Base-by-base conservation (phyloP, 2,329 filamentous ascomycete genomes). In the Xylariaceae sp. region DNA sequence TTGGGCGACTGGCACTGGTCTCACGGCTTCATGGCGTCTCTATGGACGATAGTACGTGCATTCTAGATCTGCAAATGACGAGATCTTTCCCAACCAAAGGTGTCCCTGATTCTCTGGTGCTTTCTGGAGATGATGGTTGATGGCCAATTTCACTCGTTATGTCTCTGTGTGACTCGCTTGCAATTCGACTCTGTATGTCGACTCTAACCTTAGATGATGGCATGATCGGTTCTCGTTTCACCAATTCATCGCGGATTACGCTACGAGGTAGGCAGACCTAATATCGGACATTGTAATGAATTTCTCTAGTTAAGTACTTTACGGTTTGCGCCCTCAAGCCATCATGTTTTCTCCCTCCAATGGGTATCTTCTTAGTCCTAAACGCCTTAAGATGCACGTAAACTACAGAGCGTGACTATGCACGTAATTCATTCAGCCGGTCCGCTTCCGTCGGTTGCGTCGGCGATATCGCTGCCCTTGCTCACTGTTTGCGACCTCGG, bases 21-120 rank as follows among this genome's bases (percentile, higher is more conserved):
- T 74, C 72, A 70, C 74, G 73, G 70, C 77, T 76, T 75, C 73
- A 77, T 75, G 80, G 81, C 79, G 81, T 84, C 79, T 79, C 65
- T 74, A 71, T 76, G 79, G 79, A 80, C 76, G 76, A 75, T 78
- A 82, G 78, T 81, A 79, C 81, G 79, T 75, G 75, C 73, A 75
- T 76, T 76, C 77, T 81, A 85, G 83, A 80, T 85, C 80, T 81
- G 73, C 71, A 71, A 77, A 81, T 78, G 75, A 79, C 75, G 79
- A 79, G 80, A 83, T 82, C 79, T 81, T 75, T 77, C 75, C 77
- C 77, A 77, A 80, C 81, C 78, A 81, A 83, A 92, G 91, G 91
- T 96, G 91, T 96, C 91, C 91, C 91, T 77, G 89, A 93, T 81
- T 91, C 87, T 85, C 77, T 69, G 71, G 73, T 73, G 71, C 54